Conservation (phyloP, 2,329 filamentous ascomycete species). For the Clarireedia hainanense region DNA sequence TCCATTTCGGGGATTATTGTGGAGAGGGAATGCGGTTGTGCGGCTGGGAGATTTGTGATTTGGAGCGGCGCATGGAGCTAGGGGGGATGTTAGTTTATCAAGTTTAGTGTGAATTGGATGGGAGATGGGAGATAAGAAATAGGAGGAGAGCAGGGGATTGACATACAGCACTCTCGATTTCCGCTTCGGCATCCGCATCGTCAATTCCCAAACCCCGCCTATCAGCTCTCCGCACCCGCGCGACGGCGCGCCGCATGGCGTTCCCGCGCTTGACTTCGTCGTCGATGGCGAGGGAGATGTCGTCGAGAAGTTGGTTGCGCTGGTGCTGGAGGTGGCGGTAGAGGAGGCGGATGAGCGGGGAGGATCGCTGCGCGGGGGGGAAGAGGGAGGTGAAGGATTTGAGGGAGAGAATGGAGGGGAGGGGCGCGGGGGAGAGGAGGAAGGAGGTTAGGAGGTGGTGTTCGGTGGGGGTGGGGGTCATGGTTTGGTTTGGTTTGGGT, state of each 20-base stretch:
- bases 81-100: too few relatives aligned
- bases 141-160: not conserved
- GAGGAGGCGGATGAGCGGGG: conserved; percentile 35
- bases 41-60: conserved; percentile 35
- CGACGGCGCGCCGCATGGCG: conserved; percentile 48
- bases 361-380: conserved; percentile 43
- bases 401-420: conserved; percentile 66
- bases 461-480: conserved; percentile 46
- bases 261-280: conserved; percentile 56
- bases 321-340: conserved; percentile 76
- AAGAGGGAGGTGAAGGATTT: conserved; percentile 72
- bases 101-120: too few relatives aligned
- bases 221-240: conserved; percentile 43
- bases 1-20: conserved; percentile 65
- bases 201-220: conserved; percentile 52
- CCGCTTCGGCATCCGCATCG: conserved; percentile 40
- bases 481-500: too few relatives aligned
- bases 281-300: conserved; percentile 56
- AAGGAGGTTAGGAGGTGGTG: conserved; percentile 68
- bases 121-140: too few relatives aligned
- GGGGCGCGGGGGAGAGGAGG: conserved; percentile 65
- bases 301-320: conserved; percentile 60
- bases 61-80: conserved; percentile 15
- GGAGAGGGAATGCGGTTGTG: conserved; percentile 49
- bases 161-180: conserved; percentile 46